phyloP scores from a whole-genome alignment of 768 basidiomycete genomes.

The Kwoniella sp. region DNA sequence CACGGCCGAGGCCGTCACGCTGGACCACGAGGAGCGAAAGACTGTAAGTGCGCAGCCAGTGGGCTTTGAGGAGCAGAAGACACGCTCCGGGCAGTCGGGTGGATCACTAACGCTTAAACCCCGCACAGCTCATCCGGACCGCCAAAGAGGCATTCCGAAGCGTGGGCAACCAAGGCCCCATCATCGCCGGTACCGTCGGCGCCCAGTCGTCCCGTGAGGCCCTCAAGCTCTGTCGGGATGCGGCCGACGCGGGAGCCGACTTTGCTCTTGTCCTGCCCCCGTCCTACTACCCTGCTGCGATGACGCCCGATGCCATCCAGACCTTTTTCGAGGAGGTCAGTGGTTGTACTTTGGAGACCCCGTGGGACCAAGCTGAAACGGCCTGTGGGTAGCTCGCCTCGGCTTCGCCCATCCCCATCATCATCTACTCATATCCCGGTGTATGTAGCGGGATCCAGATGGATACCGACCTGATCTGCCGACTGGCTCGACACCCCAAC shows the following conservation, averaged over 20 bases:
- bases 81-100: too few relatives aligned
- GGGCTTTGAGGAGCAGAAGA: too few relatives aligned
- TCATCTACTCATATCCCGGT: conserved; percentile 49
- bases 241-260: conserved; percentile 22
- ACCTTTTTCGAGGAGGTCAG: conserved; percentile 44
- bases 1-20: conserved; percentile 46
- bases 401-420: conserved; percentile 43
- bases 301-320: conserved; percentile 40
- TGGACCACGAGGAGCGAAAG: conserved; percentile 43
- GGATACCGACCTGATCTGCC: conserved; percentile 43
- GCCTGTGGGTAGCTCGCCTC: conserved; percentile 39
- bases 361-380: background rate
- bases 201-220: conserved; percentile 29
- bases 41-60: conserved; percentile 32
- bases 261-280: conserved; percentile 28
- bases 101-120: too few relatives aligned
- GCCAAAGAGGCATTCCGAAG: conserved; percentile 21
- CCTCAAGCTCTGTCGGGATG: conserved; percentile 21
- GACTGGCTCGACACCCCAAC: conserved; percentile 48
- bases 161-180: conserved; percentile 24
- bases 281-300: conserved; percentile 33
- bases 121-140: conserved; percentile 19
- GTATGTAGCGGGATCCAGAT: conserved; percentile 50
- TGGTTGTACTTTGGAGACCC: too few relatives aligned
- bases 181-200: conserved; percentile 38